Percentiles rank a stretch among this genome's conserved stretches.
phyloP scores from a whole-genome alignment of 2,329 filamentous ascomycete species.

The Arthrobotrys musiformis region DNA sequence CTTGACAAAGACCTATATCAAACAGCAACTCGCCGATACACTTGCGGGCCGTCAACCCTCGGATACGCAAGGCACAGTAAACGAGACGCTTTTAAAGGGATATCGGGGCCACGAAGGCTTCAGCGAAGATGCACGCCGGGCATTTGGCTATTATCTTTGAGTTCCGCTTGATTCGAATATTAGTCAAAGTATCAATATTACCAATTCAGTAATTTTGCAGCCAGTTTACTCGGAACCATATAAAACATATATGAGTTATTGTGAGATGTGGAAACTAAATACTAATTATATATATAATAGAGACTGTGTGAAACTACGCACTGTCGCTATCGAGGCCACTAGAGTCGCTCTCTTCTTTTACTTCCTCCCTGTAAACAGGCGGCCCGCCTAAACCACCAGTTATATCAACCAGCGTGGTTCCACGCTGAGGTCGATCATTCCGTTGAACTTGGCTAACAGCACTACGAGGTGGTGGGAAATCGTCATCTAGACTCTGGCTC shows the following conservation, averaged over 20 bases:
- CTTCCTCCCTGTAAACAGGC: background rate
- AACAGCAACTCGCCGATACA: conserved; percentile 60
- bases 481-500: background rate
- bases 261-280: too few species aligned
- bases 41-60: conserved; percentile 59
- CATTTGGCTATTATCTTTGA: conserved; percentile 46
- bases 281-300: too few species aligned
- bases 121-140: conserved; percentile 43
- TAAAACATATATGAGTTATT: background rate
- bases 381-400: conserved; percentile 5
- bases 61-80: conserved; percentile 48
- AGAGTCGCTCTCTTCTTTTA: background rate
- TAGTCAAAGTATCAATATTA: background rate
- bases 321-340: background rate
- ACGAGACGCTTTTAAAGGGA: conserved; percentile 43
- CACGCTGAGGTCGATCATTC: background rate
- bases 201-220: too few species aligned
- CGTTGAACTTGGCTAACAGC: background rate
- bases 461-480: background rate
- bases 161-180: background rate
- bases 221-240: too few species aligned
- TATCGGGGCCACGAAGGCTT: conserved; percentile 36
- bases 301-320: too few species aligned
- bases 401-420: background rate
- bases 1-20: conserved; percentile 60